Base-by-base conservation (phyloP, 345 rosid genomes). In the Euphorbia peplus region DNA sequence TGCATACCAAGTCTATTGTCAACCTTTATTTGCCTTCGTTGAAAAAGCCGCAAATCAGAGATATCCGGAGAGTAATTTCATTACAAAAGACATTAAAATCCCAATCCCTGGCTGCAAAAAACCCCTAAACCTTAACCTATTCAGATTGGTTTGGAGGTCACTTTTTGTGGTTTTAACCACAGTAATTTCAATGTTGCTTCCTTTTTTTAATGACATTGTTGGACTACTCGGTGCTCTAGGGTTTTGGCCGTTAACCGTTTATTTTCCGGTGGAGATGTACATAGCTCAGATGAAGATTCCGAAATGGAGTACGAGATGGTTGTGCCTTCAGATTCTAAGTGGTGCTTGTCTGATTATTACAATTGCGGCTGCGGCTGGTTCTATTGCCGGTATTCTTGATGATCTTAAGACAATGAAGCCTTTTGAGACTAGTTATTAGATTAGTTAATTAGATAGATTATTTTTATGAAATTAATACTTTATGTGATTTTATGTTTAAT, bases 261-360 rank as follows among this genome's bases (percentile, higher is more conserved):
- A 88, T 52, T 90, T 87, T 78, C 98, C 98, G 0, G 87, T 93
- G 19, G 92, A 93, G 79, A 91, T 93, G 98, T 93, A 89, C 69
- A 84, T 91, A 61, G 73, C 39, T 4, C 95, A 84, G n/a, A 89
- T 75, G 86, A 81, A 74, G 80, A 82, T 91, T 57, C 79, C 83
- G 30, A 88, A 67, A 64, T 91, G 98, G 96, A 76, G 96, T 82
- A 83, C 83, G 37, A 87, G 75, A 70, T 89, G 98, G 98, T 28
- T 88, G 3, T 79, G 88, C 57, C 89, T 93, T 12, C 87, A 89
- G 75, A 79, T 83, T 26, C 83, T 93, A 53, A 91, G 95, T 70
- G 29, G 76, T 35, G 88, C 89, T 22, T 89, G 95, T 76, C 87
- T 93, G 39, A 26, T 89, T 46, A 83, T 91, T 47, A 76, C 87